A percentile compares a stretch with the other conserved stretches of the same genome.
Evolutionary conservation across 2,329 filamentous ascomycete genomes (phyloP).

Genomic region (Talaromyces marneffei): DNA sequence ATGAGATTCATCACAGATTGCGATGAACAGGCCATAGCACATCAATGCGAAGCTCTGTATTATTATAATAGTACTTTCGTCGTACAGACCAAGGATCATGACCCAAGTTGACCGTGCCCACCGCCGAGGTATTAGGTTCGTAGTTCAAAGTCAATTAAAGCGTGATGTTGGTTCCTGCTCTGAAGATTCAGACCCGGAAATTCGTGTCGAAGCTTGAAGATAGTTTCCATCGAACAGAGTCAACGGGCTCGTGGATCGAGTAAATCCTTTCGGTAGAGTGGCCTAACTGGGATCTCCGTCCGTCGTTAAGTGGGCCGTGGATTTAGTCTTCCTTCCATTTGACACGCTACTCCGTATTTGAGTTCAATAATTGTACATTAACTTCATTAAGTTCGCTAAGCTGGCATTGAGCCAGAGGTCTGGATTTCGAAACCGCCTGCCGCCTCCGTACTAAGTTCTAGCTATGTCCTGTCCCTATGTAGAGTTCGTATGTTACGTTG

Average conservation of each 20-base stretch:
- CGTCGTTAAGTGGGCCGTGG: neutral
- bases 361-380: slow-evolving; percentile 3
- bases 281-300: neutral
- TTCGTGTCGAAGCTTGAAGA: neutral
- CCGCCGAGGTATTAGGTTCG: neutral
- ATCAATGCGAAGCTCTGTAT: neutral
- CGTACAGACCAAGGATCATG: neutral
- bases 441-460: too few species aligned
- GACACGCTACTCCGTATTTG: neutral
- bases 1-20: neutral
- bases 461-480: too few species aligned
- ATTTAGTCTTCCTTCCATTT: neutral
- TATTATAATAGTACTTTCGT: too few species aligned
- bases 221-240: too few species aligned
- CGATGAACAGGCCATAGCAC: neutral
- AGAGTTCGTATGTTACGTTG: neutral
- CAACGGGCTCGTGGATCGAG: neutral
- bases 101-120: neutral
- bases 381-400: neutral
- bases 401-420: neutral
- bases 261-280: neutral
- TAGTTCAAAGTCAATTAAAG: neutral
- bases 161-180: neutral
- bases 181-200: neutral
- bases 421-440: neutral